A percentile compares a stretch with the other conserved stretches of the same genome.
Evolutionary conservation across 805 yeast species (phyloP).

Genomic region (Jamesozyma spencerorum): DNA sequence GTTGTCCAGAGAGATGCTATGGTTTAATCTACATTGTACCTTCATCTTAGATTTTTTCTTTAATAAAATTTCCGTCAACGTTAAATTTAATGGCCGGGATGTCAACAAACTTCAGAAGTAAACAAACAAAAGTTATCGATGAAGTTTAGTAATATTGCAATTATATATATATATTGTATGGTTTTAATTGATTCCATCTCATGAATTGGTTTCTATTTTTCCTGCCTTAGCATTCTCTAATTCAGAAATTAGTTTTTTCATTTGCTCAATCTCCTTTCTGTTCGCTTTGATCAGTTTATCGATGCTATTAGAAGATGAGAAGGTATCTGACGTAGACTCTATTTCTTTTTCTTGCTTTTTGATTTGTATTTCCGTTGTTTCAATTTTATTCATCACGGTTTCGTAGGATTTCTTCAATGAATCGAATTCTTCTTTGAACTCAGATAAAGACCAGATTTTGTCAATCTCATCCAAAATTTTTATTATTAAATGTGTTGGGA

Average conservation of each 20-base stretch:
- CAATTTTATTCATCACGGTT: conserved; percentile 32
- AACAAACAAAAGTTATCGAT: no score
- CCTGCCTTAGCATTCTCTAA: not conserved
- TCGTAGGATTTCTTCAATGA: conserved; percentile 37
- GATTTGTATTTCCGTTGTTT: conserved; percentile 21
- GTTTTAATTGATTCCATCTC: no score
- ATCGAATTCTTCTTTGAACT: conserved; percentile 37
- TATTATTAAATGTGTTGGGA: conserved; percentile 21
- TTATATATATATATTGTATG: no score
- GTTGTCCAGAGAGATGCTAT: no score
- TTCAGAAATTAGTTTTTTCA: conserved; percentile 33
- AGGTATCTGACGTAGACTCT: conserved; percentile 11
- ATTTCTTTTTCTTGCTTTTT: conserved; percentile 22
- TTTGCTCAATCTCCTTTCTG: conserved; percentile 36
- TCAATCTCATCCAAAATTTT: conserved; percentile 29
- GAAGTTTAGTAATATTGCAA: no score
- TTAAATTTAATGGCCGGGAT: no score
- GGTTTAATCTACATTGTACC: no score
- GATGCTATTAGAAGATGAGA: conserved; percentile 16
- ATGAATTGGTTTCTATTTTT: no score
- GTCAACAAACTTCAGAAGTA: no score
- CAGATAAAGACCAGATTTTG: conserved; percentile 29
- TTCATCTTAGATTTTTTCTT: no score
- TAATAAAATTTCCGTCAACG: no score
- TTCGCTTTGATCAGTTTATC: conserved; percentile 37